These are phyloP conservation scores for Cephaloascus fragrans DNA, from an alignment of 805 yeast species.

Conservation along the genomic window DNA sequence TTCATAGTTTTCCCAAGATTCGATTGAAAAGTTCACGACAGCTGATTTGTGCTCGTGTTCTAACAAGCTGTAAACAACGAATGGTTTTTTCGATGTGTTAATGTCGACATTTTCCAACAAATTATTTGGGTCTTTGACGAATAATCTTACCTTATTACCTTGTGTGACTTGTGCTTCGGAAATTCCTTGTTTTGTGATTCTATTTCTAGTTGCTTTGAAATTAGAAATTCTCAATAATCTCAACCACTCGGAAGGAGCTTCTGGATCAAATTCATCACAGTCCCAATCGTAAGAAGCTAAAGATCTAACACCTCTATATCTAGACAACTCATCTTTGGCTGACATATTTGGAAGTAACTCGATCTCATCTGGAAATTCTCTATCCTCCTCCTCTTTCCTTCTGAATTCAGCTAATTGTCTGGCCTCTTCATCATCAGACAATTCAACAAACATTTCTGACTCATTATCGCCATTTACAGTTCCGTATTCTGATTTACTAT, in stretches of 20 bases:
- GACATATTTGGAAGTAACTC: slow-evolving; percentile 71
- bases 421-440: slow-evolving; percentile 75
- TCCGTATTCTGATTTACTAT: slow-evolving; percentile 25
- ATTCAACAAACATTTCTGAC: slow-evolving; percentile 58
- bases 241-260: slow-evolving; percentile 71
- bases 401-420: slow-evolving; percentile 66
- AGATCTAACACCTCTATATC: slow-evolving; percentile 84
- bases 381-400: slow-evolving; percentile 66
- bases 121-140: slow-evolving; percentile 44
- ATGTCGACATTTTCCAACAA: slow-evolving; percentile 32
- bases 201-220: slow-evolving; percentile 67
- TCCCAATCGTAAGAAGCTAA: slow-evolving; percentile 81
- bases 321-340: slow-evolving; percentile 62
- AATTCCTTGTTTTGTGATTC: slow-evolving; percentile 49
- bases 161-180: slow-evolving; percentile 34
- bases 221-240: slow-evolving; percentile 66
- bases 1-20: slow-evolving; percentile 85
- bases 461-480: slow-evolving; percentile 32
- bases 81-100: slow-evolving; percentile 36
- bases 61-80: slow-evolving; percentile 64
- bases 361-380: slow-evolving; percentile 92
- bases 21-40: slow-evolving; percentile 70
- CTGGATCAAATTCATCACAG: slow-evolving; percentile 68
- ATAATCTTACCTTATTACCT: slow-evolving; percentile 58
- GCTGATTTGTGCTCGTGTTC: slow-evolving; percentile 83